Evolutionary conservation across 805 yeast species (phyloP).

Genomic region (Pichia ethanolica): DNA sequence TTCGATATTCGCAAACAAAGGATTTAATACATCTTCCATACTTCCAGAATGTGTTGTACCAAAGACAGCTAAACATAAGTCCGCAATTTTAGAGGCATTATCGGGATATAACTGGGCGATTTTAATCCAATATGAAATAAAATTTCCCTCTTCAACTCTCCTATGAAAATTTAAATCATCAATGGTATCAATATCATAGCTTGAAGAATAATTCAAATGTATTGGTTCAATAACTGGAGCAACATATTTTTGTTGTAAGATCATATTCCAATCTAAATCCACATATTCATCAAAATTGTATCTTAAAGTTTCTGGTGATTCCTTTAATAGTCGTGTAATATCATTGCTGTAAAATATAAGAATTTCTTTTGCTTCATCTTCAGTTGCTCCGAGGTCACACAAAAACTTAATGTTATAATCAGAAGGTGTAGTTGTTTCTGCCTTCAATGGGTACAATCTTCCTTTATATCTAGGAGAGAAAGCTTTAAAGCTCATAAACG

Average conservation of each 20-base stretch:
- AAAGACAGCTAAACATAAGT: conserved; percentile 31
- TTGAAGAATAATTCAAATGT: conserved; percentile 31
- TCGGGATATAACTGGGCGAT: conserved; percentile 39
- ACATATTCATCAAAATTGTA: conserved; percentile 27
- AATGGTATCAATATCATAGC: conserved; percentile 25
- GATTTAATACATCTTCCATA: conserved; percentile 29
- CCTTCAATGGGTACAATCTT: conserved; percentile 30
- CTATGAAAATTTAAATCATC: conserved; percentile 36
- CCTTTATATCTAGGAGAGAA: conserved; percentile 30
- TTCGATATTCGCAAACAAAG: conserved; percentile 29
- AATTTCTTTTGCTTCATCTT: conserved; percentile 25
- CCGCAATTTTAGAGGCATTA: conserved; percentile 27
- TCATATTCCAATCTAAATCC: conserved; percentile 15
- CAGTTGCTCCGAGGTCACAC: conserved; percentile 24
- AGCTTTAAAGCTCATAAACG: conserved; percentile 32
- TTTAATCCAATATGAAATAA: conserved; percentile 36
- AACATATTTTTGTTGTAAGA: conserved; percentile 14
- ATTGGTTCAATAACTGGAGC: conserved; percentile 25
- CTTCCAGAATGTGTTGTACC: conserved; percentile 26
- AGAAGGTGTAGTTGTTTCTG: conserved; percentile 36
- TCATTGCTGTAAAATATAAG: conserved; percentile 18
- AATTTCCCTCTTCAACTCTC: conserved; percentile 28
- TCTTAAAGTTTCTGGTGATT: conserved; percentile 14
- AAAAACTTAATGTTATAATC: conserved; percentile 29
- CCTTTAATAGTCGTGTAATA: conserved; percentile 13